Evolutionary conservation across 129 eudicot genomes (phyloP).

Genomic region (Artemisia annua): DNA sequence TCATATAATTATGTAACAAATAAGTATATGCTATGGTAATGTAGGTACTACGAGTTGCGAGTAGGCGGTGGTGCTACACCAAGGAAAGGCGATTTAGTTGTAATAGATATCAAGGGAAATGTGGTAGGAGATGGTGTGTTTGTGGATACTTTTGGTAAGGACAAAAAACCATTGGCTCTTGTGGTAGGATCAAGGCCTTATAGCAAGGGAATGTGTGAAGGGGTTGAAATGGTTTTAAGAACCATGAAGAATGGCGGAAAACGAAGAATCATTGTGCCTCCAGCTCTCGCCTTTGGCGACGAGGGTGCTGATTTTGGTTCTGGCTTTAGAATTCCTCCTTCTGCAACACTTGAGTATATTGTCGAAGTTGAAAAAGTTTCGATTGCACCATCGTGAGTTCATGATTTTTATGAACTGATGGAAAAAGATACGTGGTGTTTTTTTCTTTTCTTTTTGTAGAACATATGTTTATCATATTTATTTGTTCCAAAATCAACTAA

Average conservation of each 20-base stretch:
- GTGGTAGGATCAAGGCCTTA: conserved; percentile 90
- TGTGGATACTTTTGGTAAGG: conserved; percentile 67
- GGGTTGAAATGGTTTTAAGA: conserved; percentile 63
- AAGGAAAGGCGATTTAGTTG: conserved; percentile 76
- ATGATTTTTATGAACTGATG: background rate
- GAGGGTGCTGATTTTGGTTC: conserved; percentile 85
- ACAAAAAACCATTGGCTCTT: conserved; percentile 70
- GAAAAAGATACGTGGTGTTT: background rate
- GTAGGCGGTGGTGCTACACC: conserved; percentile 90
- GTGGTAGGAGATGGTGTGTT: conserved; percentile 65
- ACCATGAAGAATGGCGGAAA: conserved; percentile 88
- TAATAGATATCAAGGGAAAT: conserved; percentile 74
- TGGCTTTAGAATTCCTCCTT: conserved; percentile 59
- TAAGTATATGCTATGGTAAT: background rate
- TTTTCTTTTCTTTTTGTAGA: background rate
- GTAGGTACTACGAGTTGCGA: conserved; percentile 78
- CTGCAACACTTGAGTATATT: conserved; percentile 70
- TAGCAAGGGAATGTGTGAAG: conserved; percentile 91
- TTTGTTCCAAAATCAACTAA: background rate
- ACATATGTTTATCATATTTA: background rate
- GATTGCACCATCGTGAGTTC: conserved; percentile 73
- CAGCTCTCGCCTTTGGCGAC: conserved; percentile 66
- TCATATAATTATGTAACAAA: background rate
- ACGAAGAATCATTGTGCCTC: conserved; percentile 72
- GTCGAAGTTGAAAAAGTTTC: conserved; percentile 84